Base-by-base conservation (phyloP, 345 rosid genomes). In the Microthlaspi erraticum region DNA sequence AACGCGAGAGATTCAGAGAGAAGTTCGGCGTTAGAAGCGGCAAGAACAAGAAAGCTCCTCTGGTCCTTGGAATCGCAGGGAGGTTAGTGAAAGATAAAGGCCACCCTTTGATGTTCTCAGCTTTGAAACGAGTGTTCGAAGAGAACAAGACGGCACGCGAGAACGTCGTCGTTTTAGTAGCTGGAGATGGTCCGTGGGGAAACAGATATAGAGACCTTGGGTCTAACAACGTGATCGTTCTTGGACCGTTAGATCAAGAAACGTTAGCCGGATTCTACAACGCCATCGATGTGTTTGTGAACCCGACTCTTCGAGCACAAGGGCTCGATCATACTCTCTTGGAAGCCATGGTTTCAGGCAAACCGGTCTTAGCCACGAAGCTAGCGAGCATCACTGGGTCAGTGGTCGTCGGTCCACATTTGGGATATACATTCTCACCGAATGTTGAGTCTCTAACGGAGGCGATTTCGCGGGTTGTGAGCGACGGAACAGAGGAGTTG, bases 111-210 rank as follows among this genome's bases (percentile, higher is more conserved):
- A 87, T 93, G 75, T 84, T 84, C 51, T 87, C 88, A 73, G 96
- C 94, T 26, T 60, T 91, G 75, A 88, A 79, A 75, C 92, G 85
- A 54, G 79, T 89, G 59, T 60, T 86, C 11, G 44, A 12, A 20
- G 97, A 91, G 68, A 86, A 85, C 49, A 76, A 60, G 13, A 56
- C 55, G 5, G 87, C 87, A 62, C 84, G 82, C 14, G 75, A 76
- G 55, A 79, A 68, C 48, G 77, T 80, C 3, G 62, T 84, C 36
- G 66, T 93, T 60, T 84, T 93, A 42, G 87, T 93, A 33, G 96
- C 97, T 26, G 96, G 97, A 45, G 91, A 93, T 78, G 98, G 98
- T 62, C 97, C 96, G 29, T 93, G 98, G 97, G 85, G 90, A 18
- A 76, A 66, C n/a, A 87, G 94, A 78, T 93, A 87, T 82, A 75